phyloP scores from a whole-genome alignment of 805 yeast genomes.

The Candida vaughaniae region DNA sequence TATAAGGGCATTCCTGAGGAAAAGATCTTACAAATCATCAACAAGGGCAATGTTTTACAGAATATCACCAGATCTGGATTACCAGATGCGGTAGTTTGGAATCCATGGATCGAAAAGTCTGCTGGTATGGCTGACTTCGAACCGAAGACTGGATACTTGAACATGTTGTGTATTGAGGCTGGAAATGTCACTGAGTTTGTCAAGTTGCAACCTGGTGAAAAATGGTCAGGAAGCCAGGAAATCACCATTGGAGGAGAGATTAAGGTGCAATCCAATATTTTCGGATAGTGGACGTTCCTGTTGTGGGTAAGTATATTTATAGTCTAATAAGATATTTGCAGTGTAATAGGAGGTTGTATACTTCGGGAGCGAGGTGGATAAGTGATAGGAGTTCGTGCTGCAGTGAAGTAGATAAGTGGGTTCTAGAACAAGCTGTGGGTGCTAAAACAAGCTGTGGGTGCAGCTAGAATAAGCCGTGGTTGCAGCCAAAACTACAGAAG shows the following conservation, averaged over 20 bases:
- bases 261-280: constrained; percentile 54
- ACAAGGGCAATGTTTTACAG: constrained; percentile 67
- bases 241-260: constrained; percentile 59
- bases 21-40: constrained; percentile 65
- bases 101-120: constrained; percentile 91
- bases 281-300: constrained; percentile 2
- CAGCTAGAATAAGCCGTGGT: too few relatives aligned
- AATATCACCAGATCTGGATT: constrained; percentile 64
- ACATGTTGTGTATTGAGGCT: constrained; percentile 94
- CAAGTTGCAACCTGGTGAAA: constrained; percentile 63
- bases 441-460: too few relatives aligned
- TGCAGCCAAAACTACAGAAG: too few relatives aligned
- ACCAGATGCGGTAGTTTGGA: constrained; percentile 87
- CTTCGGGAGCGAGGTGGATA: too few relatives aligned
- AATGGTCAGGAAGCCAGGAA: constrained; percentile 73
- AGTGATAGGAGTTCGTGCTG: too few relatives aligned
- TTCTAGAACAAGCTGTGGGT: too few relatives aligned
- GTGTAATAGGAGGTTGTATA: too few relatives aligned
- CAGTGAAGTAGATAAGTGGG: too few relatives aligned
- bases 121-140: constrained; percentile 81
- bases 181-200: constrained; percentile 78
- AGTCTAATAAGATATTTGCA: not conserved
- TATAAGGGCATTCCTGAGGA: constrained; percentile 60
- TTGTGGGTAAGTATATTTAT: too few relatives aligned
- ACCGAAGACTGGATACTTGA: constrained; percentile 79